Evolutionary conservation across 1,284 basidiomycete species (phyloP).

Genomic region (Trichosporon coremiiforme): DNA sequence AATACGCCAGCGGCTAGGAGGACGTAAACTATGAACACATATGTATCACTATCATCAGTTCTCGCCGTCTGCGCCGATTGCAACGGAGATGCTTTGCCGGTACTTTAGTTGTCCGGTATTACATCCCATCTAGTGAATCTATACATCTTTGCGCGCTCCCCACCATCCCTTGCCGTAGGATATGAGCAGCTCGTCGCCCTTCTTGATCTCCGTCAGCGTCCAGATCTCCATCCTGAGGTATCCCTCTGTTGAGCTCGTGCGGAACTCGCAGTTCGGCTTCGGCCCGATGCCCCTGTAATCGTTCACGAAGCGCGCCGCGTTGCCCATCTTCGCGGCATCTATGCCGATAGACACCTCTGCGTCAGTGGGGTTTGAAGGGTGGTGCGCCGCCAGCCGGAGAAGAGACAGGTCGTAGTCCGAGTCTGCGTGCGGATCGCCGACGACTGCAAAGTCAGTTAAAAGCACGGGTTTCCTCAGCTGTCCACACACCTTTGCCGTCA

Average conservation of each 20-base stretch:
- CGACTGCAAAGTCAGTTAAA: neutral
- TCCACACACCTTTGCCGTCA: conserved; percentile 59
- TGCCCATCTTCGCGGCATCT: conserved; percentile 75
- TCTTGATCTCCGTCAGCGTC: conserved; percentile 65
- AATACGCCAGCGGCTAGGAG: neutral
- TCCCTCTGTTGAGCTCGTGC: conserved; percentile 61
- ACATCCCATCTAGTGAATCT: conserved; percentile 22
- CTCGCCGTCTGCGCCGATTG: neutral
- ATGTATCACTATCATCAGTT: neutral
- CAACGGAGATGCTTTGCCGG: no score
- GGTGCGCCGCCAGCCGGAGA: conserved; percentile 58
- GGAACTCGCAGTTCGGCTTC: conserved; percentile 73
- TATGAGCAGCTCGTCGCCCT: conserved; percentile 82
- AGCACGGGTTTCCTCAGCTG: neutral
- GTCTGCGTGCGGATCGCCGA: conserved; percentile 37
- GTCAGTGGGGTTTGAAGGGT: conserved; percentile 40
- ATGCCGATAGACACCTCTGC: conserved; percentile 56
- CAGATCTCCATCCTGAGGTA: conserved; percentile 77
- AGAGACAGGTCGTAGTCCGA: conserved; percentile 83
- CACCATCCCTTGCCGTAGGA: conserved; percentile 95
- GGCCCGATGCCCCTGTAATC: conserved; percentile 74
- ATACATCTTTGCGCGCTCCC: conserved; percentile 57
- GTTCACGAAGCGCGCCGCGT: conserved; percentile 83
- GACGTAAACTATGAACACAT: neutral
- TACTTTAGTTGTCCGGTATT: neutral